Evolutionary conservation across 805 yeast genomes (phyloP).

Genomic region (Candida suzukii): DNA sequence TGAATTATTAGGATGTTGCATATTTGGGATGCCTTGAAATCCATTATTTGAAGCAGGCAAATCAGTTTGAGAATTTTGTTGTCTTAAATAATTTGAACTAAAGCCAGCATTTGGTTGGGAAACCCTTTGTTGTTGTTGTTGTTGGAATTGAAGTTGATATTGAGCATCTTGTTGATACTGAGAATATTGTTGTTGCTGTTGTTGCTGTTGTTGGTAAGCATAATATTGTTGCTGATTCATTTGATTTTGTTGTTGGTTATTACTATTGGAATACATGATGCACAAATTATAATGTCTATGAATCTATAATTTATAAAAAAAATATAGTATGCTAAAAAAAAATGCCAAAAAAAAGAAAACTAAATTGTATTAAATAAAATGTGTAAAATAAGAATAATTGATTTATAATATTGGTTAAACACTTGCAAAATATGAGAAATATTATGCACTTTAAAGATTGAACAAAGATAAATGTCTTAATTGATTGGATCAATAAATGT

Average conservation of each 20-base stretch:
- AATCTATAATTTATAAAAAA: too few species aligned
- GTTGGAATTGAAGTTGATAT: slow-evolving; percentile 5
- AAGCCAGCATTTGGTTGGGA: slow-evolving; percentile 8
- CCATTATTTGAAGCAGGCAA: slow-evolving; percentile 7
- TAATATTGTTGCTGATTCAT: slow-evolving; percentile 13
- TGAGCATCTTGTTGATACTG: slow-evolving; percentile 11
- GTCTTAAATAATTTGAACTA: slow-evolving; percentile 12
- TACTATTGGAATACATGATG: background rate
- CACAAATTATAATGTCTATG: too few species aligned
- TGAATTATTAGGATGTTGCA: slow-evolving; percentile 13
- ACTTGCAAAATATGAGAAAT: too few species aligned
- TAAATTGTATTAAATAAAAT: too few species aligned
- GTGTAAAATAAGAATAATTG: too few species aligned
- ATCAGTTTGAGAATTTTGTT: slow-evolving; percentile 15
- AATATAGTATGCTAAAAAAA: too few species aligned
- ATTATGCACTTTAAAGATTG: too few species aligned
- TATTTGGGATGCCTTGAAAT: slow-evolving; percentile 17
- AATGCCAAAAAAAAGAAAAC: too few species aligned
- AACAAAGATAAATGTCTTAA: too few species aligned
- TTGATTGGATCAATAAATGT: too few species aligned
- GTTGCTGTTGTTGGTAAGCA: slow-evolving; percentile 23
- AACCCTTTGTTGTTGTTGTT: slow-evolving; percentile 10
- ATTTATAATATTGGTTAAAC: too few species aligned
- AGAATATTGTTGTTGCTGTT: slow-evolving; percentile 25
- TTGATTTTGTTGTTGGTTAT: background rate